Evolutionary conservation across 108 stramenopile species (phyloP), one percentile per base, ranked within the genome.

Genomic region (Nitzschia sp.): DNA sequence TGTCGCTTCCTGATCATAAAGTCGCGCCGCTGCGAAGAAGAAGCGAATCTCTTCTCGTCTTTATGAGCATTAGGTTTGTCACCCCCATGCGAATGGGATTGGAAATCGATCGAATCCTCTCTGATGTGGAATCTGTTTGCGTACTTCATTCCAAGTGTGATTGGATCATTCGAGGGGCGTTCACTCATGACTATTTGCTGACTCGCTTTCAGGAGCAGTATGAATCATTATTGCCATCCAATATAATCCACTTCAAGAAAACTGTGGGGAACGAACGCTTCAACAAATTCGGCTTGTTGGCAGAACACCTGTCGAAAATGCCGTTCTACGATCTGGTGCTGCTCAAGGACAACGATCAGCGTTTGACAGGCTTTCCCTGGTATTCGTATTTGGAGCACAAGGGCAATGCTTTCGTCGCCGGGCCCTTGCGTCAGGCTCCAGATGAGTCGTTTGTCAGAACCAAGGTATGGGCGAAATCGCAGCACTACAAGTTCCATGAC

Each of bases 401-500:
- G 38, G 61, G 61, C 1, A 42, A 62, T 42, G 61, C 61, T 17
- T 42, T 62, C 42, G 38, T 62, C 18, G 61, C 61, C 8, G 38
- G 61, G 19, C 61, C 61, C n/a, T 42, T 62, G 13, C 61, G 61
- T 0, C 61, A 62, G 46, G 33, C 61, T 8, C 61, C 42, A 1
- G 35, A 45, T 42, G 61, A 62, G 46, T 62, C 61, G 1, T 62
- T 26, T 42, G 61, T 31, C 2, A 17, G 31, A 19, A 42, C 35
- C 38, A 51, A 51, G 49, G 21, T 51, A 19, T 51, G 49, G 49
- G 61, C 42, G 26, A 62, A 45, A 24, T 34, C 32, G 2, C 61
- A 62, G 23, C 38, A 62, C 26, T 62, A 62, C 21, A 62, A 62
- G 46, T 45, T 62, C 26, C 61, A 62, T 23, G 61, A 62, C 32